Evolutionary conservation across 371 early-diverging fungal species (phyloP), one percentile per base, ranked within the genome.

Genomic region (Mucor circinelloides): DNA sequence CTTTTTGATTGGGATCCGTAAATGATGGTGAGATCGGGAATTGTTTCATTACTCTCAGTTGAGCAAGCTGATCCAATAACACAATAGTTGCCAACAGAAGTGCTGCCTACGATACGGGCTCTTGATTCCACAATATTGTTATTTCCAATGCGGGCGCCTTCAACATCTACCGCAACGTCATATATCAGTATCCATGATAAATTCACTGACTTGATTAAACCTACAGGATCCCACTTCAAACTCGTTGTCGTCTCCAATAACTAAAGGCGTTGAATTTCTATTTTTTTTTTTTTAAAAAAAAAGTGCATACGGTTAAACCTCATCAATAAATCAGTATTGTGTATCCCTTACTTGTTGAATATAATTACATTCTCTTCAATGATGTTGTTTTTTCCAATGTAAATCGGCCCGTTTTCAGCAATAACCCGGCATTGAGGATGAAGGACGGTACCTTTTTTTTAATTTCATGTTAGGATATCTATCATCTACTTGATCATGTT

Each of bases 161-260:
- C 91, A 23, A 93, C 85, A 55, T 85, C 93, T 92, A 73, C 10
- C 31, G 30, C 38, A 23, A 3, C 25, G 3, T 23, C 12, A 50
- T 36, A 36, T 36, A 36, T 50, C 44, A 44, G 25, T 50, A 50
- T 23, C 50, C 25, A 50, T 50, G 23, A 25, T 12, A 50, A 44
- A 44, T 44, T 0, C 2, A 6, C 6, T 25, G 50, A 19, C 8
- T 23, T 21, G 7, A 8, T 50, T 10, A 23, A 21, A 66, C 85
- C 69, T 80, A 91, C 93, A 82, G 50, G 85, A 87, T 19, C 90
- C 90, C 32, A 91, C 92, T 82, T 91, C 91, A 74, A 93, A 91
- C 7, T 90, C 84, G 63, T 92, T 93, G 42, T 90, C 85, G 63
- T 91, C 88, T 1, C 93, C 93, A 70, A 93, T 91, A 55, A 87